Base-by-base conservation (phyloP, 371 early-diverging fungal genomes). In the Zopfochytrium polystomum region DNA sequence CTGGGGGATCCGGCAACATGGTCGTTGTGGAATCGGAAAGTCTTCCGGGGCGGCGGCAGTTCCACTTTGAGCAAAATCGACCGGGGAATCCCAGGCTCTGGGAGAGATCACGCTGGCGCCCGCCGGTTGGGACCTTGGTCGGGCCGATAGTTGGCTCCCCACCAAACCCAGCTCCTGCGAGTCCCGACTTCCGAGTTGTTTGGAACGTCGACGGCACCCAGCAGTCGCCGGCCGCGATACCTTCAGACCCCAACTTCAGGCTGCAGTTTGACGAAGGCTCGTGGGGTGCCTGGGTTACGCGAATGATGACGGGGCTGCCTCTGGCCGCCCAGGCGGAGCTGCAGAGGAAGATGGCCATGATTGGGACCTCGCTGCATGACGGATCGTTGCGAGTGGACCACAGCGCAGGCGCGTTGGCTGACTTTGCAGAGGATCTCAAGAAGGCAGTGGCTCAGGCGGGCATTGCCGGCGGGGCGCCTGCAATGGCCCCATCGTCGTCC, bases 301-400 rank as follows among this genome's bases (percentile, higher is more conserved):
- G 32, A 29, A 18, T 58, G 49, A 27, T 44, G 49, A 29, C 38
- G 26, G 58, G 33, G 2, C 11, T 58, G 2, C 58, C 58, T 22
- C n/a, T 33, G 7, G 18, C 2, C 2, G 6, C 48, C 34, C 58
- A 58, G 48, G 23, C 18, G 22, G 48, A 58, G 13, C 46, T 58
- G 11, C 58, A 58, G 15, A 15, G 48, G 13, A 46, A 48, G 33
- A 58, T 58, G 58, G 58, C 58, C 15, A 48, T 31, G 20, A 32
- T 58, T 23, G 58, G 58, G 27, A 46, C 45, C n/a, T 33, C 46
- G n/a, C 30, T 58, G 32, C 45, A 48, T 29, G 33, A 30, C 45
- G 58, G 58, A 26, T 9, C 32, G 3, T 20, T 48, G 6, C 18
- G 18, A 31, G 29, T 58, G 45, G 26, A 38, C 38, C 11, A 7